Percentiles rank a stretch among this genome's conserved stretches.
These are phyloP conservation scores for Pseudonitzschia pungens DNA, from an alignment of 108 stramenopile genomes.

Conservation along the genomic window DNA sequence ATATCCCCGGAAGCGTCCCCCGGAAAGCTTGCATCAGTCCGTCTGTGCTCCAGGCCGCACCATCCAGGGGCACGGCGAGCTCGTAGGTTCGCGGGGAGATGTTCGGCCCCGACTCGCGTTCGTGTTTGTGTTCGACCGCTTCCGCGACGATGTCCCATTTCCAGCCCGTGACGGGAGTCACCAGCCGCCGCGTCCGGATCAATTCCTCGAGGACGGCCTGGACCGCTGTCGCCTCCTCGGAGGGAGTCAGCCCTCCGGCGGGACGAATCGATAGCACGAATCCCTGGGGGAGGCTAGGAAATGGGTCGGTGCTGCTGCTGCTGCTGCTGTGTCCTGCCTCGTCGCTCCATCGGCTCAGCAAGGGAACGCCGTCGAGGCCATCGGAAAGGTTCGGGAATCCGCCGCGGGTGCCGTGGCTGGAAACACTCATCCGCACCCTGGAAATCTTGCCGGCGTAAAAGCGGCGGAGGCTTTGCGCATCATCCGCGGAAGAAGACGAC, in stretches of 20 bases:
- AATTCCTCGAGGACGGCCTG: constrained; percentile 14
- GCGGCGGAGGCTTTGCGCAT: not conserved
- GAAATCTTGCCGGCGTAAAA: not conserved
- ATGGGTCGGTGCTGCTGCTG: not conserved
- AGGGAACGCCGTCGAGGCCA: not conserved
- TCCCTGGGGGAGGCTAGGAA: constrained; percentile 1
- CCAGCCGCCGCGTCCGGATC: constrained; percentile 2
- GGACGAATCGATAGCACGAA: constrained; percentile 1
- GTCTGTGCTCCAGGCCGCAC: constrained; percentile 38
- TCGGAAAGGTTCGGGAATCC: not conserved
- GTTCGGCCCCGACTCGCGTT: not conserved
- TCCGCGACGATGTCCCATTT: constrained; percentile 14
- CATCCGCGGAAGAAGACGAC: not conserved
- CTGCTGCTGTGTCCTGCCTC: not conserved
- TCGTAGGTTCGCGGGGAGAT: constrained; percentile 12
- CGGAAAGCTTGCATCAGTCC: constrained; percentile 31
- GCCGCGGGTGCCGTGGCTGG: constrained; percentile 14
- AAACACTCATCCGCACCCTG: constrained; percentile 23
- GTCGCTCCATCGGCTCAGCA: not conserved
- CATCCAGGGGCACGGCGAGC: constrained; percentile 25
- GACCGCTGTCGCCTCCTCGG: not conserved
- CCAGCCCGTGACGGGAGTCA: constrained; percentile 18
- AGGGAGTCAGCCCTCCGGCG: constrained; percentile 3
- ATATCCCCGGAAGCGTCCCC: constrained; percentile 13
- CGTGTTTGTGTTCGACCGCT: not conserved